phyloP scores from a whole-genome alignment of 169 alveolate species.

The Pseudocohnilembus persalinus region DNA sequence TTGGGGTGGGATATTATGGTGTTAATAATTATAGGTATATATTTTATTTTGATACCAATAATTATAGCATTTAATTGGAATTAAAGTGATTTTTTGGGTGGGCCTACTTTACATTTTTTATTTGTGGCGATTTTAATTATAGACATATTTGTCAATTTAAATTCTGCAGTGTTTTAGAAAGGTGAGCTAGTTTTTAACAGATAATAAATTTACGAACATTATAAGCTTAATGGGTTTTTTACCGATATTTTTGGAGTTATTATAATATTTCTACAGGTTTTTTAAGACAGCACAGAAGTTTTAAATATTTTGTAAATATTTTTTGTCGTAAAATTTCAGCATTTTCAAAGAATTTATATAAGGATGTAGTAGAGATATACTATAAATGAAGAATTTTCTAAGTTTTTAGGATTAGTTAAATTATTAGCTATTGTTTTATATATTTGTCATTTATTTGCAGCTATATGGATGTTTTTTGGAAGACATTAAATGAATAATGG shows the following conservation, averaged over 20 bases:
- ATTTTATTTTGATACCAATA: neutral
- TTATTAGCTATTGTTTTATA: neutral
- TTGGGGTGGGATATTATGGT: neutral
- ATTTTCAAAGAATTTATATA: neutral
- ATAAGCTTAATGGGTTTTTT: neutral
- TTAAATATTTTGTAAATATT: too few relatives aligned
- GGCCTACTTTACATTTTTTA: neutral
- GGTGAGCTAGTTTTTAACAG: neutral
- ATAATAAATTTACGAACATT: neutral
- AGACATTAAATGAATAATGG: neutral
- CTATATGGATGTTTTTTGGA: neutral
- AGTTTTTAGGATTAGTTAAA: neutral
- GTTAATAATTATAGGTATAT: too few relatives aligned
- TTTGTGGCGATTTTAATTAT: neutral
- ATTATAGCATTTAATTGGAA: neutral
- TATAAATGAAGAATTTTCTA: neutral
- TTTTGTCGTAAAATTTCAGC: too few relatives aligned
- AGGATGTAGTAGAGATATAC: neutral
- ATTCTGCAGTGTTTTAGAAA: neutral
- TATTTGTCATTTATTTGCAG: conserved; percentile 10
- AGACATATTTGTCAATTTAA: neutral
- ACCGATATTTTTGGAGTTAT: neutral
- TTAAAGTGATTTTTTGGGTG: neutral
- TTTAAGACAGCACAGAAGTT: neutral
- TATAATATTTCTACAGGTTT: neutral